Conservation (phyloP, 1,284 basidiomycete genomes). For the Puccinia novopanici region DNA sequence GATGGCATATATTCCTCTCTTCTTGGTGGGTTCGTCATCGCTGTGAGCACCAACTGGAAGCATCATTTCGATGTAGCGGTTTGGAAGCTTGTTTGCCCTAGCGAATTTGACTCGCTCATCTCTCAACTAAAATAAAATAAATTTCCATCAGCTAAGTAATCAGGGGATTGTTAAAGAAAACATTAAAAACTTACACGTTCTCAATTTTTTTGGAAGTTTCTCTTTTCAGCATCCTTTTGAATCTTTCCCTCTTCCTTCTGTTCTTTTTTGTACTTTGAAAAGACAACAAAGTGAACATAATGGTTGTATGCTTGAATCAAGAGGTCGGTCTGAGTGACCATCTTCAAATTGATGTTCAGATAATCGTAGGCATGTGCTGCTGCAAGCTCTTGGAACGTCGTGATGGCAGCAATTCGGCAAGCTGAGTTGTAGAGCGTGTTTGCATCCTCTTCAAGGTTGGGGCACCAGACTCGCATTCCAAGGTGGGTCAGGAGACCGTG, state of each 20-base stretch:
- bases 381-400: too few species aligned
- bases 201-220: background rate
- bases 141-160: too few species aligned
- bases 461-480: conserved; percentile 18
- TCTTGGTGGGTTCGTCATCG: conserved; percentile 11
- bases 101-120: background rate
- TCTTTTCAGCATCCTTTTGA: background rate
- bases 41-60: conserved; percentile 4
- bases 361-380: conserved; percentile 26
- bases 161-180: background rate
- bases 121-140: background rate
- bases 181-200: conserved; percentile 2
- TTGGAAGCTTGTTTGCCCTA: background rate
- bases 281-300: conserved; percentile 6
- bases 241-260: conserved; percentile 3
- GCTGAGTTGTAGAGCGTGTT: too few species aligned
- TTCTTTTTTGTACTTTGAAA: conserved; percentile 28
- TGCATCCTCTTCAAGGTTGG: background rate
- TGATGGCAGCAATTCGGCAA: too few species aligned
- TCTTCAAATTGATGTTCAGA: conserved; percentile 16
- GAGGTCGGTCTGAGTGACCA: background rate
- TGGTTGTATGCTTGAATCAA: conserved; percentile 32
- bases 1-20: background rate
- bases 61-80: conserved; percentile 3
- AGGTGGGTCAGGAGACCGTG: conserved; percentile 13